Conservation (phyloP, 305 asterid species). For the Fraxinus dipetala region DNA sequence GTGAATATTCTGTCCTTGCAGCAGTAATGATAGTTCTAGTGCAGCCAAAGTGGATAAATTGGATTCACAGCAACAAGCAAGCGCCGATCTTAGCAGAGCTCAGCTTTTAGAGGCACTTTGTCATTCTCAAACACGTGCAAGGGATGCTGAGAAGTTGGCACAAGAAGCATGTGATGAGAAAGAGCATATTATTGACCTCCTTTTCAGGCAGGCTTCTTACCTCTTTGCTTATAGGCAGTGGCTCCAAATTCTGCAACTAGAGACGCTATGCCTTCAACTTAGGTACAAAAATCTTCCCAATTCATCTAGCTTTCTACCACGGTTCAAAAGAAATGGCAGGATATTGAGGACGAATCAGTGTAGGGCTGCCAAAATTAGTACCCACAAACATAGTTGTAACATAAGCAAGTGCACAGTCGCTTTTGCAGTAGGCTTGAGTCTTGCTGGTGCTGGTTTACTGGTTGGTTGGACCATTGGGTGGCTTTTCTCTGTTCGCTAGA, state of each 20-base stretch:
- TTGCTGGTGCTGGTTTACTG: conserved; percentile 65
- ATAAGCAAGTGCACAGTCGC: conserved; percentile 37
- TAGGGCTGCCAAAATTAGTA: conserved; percentile 31
- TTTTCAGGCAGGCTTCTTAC: conserved; percentile 62
- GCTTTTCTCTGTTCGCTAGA: conserved; percentile 46
- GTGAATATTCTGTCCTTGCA: conserved; percentile 13
- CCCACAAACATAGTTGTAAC: conserved; percentile 20
- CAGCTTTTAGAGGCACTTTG: conserved; percentile 62
- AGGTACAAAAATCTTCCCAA: conserved; percentile 31
- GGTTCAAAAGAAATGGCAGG: conserved; percentile 23
- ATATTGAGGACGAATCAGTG: conserved; percentile 24
- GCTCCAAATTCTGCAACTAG: conserved; percentile 60
- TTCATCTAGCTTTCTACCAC: conserved; percentile 27
- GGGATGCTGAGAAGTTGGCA: conserved; percentile 67
- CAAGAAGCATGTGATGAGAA: conserved; percentile 62
- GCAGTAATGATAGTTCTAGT: conserved; percentile 23
- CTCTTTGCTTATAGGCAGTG: conserved; percentile 69
- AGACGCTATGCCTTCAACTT: conserved; percentile 54
- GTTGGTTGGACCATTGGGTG: conserved; percentile 69
- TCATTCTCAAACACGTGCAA: conserved; percentile 74
- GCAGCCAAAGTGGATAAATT: conserved; percentile 28
- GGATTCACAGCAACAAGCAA: conserved; percentile 20
- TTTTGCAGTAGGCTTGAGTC: conserved; percentile 55
- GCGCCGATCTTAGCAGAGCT: conserved; percentile 37
- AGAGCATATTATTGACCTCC: conserved; percentile 46